Evolutionary conservation across 2,329 filamentous ascomycete species (phyloP), one percentile per base, ranked within the genome.

Genomic region (Botrytis hyacinthi): DNA sequence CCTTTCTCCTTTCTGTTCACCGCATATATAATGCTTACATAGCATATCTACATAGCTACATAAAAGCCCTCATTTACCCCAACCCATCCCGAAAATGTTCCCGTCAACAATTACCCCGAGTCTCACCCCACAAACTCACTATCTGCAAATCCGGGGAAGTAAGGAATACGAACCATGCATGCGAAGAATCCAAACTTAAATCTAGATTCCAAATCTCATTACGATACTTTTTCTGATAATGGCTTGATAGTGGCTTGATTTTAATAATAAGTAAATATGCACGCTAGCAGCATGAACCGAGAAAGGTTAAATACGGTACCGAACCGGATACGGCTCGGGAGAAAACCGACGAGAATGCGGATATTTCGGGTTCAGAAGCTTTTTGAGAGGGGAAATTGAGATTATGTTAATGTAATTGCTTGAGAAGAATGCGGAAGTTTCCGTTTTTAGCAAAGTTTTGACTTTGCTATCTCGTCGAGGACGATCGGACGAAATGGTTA

Each of bases 201-300:
- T 57, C 66, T 57, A 68, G 48, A 68, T 68, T 57, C 35, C 66
- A 68, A 22, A 57, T 57, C 35, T 68, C 26, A 57, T 57, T 68
- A 54, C 65, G 26, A 67, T 67, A 54, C 32, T 54, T 54, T 54
- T 67, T 40, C 32, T 67, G 44, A 67, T 68, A 68, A 12, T 68
- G 48, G 66, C 66, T 68, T 68, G 35, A 68, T 54, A 35, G n/a
- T 63, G 60, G 60, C 60, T 44, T 63, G 60, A 44, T 63, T 4
- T 63, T 63, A 29, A 63, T 63, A 44, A 20, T 29, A 22, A 62
- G 60, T 42, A 68, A 42, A 68, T 68, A 57, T 68, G 66, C 54
- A 42, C 66, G 66, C 48, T 32, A 68, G 26, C 48, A 68, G 35
- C 35, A 68, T 22, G 35, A 57, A 26, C 66, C 66, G 37, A 57